phyloP scores from a whole-genome alignment of 345 rosid species.

The Pistacia integerrima region DNA sequence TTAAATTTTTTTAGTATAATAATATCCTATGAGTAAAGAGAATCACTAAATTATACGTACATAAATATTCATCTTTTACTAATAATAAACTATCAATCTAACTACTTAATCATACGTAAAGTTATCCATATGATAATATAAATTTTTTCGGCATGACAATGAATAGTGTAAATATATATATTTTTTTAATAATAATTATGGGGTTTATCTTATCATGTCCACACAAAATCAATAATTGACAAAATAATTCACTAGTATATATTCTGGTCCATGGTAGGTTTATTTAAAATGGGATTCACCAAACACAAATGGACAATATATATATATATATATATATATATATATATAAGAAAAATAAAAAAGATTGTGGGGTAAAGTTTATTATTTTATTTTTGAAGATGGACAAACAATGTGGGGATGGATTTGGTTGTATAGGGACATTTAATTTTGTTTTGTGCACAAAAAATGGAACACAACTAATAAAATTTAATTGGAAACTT shows the following conservation, averaged over 20 bases:
- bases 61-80: too few relatives aligned
- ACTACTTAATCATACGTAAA: too few relatives aligned
- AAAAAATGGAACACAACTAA: background rate
- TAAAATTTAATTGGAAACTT: background rate
- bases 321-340: too few relatives aligned
- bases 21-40: too few relatives aligned
- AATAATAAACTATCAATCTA: too few relatives aligned
- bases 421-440: background rate
- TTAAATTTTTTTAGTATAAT: background rate
- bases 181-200: background rate
- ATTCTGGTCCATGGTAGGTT: background rate
- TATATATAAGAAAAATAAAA: background rate
- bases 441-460: background rate
- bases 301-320: constrained; percentile 1
- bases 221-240: background rate
- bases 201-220: background rate
- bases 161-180: too few relatives aligned
- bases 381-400: background rate
- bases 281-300: background rate
- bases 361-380: background rate
- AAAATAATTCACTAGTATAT: background rate
- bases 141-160: background rate
- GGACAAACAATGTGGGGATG: background rate
- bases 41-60: too few relatives aligned
- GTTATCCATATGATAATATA: too few relatives aligned